A percentile compares a stretch with the other conserved stretches of the same genome.
Conservation (phyloP, 208 protist species). For the Trypanosomatidae sp. region DNA sequence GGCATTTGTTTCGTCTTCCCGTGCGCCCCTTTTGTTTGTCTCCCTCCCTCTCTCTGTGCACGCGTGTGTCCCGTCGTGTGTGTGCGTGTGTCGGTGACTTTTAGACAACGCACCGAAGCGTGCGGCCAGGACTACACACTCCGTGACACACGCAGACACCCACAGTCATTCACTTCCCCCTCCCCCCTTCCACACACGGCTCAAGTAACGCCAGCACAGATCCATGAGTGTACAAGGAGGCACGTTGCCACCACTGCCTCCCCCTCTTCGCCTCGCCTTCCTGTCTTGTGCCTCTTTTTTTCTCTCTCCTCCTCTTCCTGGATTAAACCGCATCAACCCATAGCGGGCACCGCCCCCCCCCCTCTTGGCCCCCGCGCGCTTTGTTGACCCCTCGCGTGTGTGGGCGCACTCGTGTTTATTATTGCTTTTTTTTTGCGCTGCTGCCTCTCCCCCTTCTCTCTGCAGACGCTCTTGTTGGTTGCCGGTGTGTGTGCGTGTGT, state of each 20-base stretch:
- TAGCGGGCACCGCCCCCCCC: background rate
- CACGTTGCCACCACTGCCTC: background rate
- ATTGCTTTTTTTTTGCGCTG: background rate
- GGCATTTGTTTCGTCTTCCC: background rate
- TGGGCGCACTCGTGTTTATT: background rate
- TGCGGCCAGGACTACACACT: background rate
- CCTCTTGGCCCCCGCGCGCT: background rate
- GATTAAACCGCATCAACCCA: no score
- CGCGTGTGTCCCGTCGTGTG: background rate
- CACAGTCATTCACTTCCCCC: background rate
- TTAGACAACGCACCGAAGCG: background rate
- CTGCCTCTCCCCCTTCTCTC: background rate
- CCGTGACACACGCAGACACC: background rate
- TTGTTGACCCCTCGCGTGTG: background rate
- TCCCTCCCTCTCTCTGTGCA: background rate
- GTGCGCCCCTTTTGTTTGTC: background rate
- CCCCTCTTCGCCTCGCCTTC: background rate
- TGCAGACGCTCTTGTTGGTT: background rate
- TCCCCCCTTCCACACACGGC: background rate
- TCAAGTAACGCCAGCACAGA: background rate
- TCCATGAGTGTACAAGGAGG: background rate
- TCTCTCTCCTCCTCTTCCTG: background rate
- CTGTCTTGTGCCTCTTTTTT: constrained; percentile 1
- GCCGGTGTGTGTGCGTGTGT: background rate
- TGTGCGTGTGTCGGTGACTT: background rate